Base-by-base conservation (phyloP, 805 yeast species). In the Myxozyma sirexii region DNA sequence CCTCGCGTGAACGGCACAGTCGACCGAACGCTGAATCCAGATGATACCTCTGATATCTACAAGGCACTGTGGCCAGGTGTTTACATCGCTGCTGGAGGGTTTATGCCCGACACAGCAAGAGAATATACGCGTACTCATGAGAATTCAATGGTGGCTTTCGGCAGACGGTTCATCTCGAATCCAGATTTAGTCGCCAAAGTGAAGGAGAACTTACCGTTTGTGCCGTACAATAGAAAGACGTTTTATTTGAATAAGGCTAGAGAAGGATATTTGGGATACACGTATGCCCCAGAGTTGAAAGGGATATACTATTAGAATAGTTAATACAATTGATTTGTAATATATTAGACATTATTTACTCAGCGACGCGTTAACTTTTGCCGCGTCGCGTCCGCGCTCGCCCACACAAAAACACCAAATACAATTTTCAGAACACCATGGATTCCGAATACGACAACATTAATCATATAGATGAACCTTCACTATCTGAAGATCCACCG, bases 171-270 rank as follows among this genome's bases (percentile, higher is more conserved):
- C 69, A 77, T 80, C 51, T 71, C 85, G 38, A 83, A 83, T 71
- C 86, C 87, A 1, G 87, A 84, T 67, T 67, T 84, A 35, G 79
- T 77, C 23, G 66, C 72, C n/a, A 74, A 84, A 62, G 57, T 83
- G 42, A 70, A 75, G 60, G 70, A 79, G 27, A 78, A 78, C 23
- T 50, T 69, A 37, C 76, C 76, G 44, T 70, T 82, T 58, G 75
- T 72, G 60, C 62, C 71, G 35, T 83, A 82, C 65, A 76, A 82
- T 67, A 75, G 85, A 68, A 58, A 65, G n/a, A 76, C 80, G 5
- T 83, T 83, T 71, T 84, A 82, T 68, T 58, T 39, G 23, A 31
- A 29, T 3, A 59, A 59, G 57, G 44, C 43, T 10, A 37, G 12
- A 15, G 48, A 49, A 27, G 60, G 63, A 15, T 59, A 59, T 21